phyloP scores from a whole-genome alignment of 2,329 filamentous ascomycete species.

The Venturia carpophila region DNA sequence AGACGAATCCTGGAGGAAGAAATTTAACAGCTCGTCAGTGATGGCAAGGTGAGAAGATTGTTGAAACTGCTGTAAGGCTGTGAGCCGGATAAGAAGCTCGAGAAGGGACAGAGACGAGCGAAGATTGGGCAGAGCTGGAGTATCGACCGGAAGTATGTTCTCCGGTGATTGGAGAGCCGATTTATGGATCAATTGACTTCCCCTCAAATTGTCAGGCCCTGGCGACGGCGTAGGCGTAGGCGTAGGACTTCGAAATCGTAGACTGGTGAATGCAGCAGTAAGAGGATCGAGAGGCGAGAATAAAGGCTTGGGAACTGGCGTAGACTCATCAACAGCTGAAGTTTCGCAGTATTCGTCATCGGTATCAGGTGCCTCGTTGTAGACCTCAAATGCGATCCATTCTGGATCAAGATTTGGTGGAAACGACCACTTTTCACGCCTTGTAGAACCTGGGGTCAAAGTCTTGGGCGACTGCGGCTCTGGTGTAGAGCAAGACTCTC shows the following conservation, averaged over 20 bases:
- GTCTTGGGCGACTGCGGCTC: slow-evolving; percentile 19
- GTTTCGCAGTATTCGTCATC: slow-evolving; percentile 38
- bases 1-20: slow-evolving; percentile 68
- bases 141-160: slow-evolving; percentile 25
- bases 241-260: slow-evolving; percentile 15
- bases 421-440: slow-evolving; percentile 45
- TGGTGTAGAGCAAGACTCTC: slow-evolving; percentile 32
- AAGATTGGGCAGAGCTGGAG: slow-evolving; percentile 40
- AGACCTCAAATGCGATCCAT: slow-evolving; percentile 88
- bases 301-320: slow-evolving; percentile 22
- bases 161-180: slow-evolving; percentile 23
- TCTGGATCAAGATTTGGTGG: slow-evolving; percentile 74
- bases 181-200: slow-evolving; percentile 18
- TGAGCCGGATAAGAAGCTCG: slow-evolving; percentile 79
- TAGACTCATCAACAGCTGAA: slow-evolving; percentile 20
- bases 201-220: slow-evolving; percentile 17
- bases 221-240: slow-evolving; percentile 10
- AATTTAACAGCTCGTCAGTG: slow-evolving; percentile 78
- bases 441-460: slow-evolving; percentile 20
- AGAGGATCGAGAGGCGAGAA: slow-evolving; percentile 1
- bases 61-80: slow-evolving; percentile 84
- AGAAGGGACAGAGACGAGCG: slow-evolving; percentile 69
- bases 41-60: slow-evolving; percentile 84
- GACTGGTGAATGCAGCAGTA: not conserved
- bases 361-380: slow-evolving; percentile 53